A percentile compares a stretch with the other conserved stretches of the same genome.
Evolutionary conservation across 2,329 filamentous ascomycete genomes (phyloP).

Genomic region (Neonectria sp.): DNA sequence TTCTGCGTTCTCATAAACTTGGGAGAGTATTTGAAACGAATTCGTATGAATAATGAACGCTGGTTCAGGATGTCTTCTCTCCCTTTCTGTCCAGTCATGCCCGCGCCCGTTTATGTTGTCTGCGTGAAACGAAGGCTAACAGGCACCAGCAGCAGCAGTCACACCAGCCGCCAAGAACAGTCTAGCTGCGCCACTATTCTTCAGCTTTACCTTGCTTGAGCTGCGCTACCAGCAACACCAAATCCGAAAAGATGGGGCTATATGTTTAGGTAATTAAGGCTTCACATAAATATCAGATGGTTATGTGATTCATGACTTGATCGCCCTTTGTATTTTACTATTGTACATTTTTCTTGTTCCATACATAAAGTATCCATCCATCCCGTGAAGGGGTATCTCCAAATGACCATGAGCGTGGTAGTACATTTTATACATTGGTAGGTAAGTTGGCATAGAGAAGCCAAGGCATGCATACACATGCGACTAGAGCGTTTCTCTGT

Average conservation of each 20-base stretch:
- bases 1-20: too few species aligned
- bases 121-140: conserved; percentile 24
- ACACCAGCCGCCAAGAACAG: conserved; percentile 16
- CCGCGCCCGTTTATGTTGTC: neutral
- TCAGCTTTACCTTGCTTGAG: conserved; percentile 17
- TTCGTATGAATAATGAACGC: too few species aligned
- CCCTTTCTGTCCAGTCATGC: conserved; percentile 11
- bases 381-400: conserved; percentile 30
- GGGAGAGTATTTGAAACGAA: neutral
- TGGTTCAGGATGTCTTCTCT: neutral
- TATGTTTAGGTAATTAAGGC: neutral
- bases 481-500: neutral
- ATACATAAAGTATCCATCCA: neutral
- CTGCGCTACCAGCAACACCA: neutral
- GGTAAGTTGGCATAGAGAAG: conserved; percentile 25
- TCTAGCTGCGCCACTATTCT: conserved; percentile 16
- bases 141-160: conserved; percentile 40
- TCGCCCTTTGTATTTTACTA: conserved; percentile 16
- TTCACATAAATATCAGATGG: neutral
- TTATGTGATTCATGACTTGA: neutral
- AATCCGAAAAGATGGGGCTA: neutral
- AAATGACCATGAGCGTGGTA: conserved; percentile 14
- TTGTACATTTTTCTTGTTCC: conserved; percentile 18
- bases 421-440: conserved; percentile 24
- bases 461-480: conserved; percentile 29